Evolutionary conservation across 768 basidiomycete genomes (phyloP).

Genomic region (Pholiota microspora): DNA sequence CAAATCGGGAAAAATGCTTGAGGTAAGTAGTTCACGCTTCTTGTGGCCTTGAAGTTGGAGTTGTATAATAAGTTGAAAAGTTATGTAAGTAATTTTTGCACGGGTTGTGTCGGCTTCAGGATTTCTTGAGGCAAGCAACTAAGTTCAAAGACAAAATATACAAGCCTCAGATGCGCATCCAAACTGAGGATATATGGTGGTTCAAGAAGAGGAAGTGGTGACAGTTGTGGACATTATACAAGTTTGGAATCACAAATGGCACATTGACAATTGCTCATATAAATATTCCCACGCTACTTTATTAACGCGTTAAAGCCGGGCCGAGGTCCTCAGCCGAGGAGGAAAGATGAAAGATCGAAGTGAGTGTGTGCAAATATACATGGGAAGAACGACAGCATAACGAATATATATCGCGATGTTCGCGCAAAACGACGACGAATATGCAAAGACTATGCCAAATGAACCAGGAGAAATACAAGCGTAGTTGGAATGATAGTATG

Average conservation of each 20-base stretch:
- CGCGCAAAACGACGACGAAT: conserved; percentile 2
- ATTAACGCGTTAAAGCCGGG: not conserved
- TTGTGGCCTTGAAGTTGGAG: no score
- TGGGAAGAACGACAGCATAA: conserved; percentile 3
- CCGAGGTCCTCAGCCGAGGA: not conserved
- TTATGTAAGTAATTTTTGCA: no score
- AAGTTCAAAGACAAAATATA: not conserved
- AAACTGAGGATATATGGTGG: not conserved
- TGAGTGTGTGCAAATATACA: conserved; percentile 5
- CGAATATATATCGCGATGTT: conserved; percentile 3
- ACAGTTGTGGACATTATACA: no score
- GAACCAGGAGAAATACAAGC: not conserved
- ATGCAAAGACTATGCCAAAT: conserved; percentile 7
- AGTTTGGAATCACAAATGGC: no score
- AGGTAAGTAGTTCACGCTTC: no score
- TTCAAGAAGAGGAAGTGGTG: no score
- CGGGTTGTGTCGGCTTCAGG: not conserved
- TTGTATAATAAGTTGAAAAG: no score
- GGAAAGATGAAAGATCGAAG: not conserved
- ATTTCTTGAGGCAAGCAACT: not conserved
- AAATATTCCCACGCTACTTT: conserved; percentile 2
- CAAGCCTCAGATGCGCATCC: not conserved
- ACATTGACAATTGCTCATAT: no score
- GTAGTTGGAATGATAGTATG: conserved; percentile 1
- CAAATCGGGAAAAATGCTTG: no score